A percentile compares a stretch with the other conserved stretches of the same genome.
These are phyloP conservation scores for Zygnema cylindricum DNA, from an alignment of 139 green algal species.

Conservation along the genomic window DNA sequence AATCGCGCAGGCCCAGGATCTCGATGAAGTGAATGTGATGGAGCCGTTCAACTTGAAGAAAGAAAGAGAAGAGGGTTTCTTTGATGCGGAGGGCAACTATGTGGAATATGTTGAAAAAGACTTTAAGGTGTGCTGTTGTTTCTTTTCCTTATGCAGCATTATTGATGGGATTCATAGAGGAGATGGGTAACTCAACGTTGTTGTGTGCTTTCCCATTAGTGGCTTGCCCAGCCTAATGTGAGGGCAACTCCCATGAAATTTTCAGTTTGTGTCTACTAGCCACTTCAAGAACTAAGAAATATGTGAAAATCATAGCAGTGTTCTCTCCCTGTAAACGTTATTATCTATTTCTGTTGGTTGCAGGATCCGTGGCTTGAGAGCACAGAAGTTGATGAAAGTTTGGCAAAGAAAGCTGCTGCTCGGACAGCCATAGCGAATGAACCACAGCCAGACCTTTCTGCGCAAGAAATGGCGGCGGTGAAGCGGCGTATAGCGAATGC, in stretches of 20 bases:
- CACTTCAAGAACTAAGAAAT: too few species aligned
- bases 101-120: slow-evolving; percentile 66
- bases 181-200: too few species aligned
- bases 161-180: too few species aligned
- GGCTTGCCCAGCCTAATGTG: too few species aligned
- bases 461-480: slow-evolving; percentile 35
- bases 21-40: slow-evolving; percentile 72
- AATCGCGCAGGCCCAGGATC: not conserved
- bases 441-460: slow-evolving; percentile 17
- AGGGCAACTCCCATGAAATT: too few species aligned
- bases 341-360: not conserved
- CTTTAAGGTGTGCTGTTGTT: too few species aligned
- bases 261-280: too few species aligned
- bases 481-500: slow-evolving; percentile 51
- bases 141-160: too few species aligned
- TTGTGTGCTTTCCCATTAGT: too few species aligned
- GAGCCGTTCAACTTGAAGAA: slow-evolving; percentile 84
- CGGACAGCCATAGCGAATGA: not conserved
- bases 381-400: slow-evolving; percentile 23
- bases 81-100: slow-evolving; percentile 78
- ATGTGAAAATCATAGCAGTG: too few species aligned
- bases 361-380: slow-evolving; percentile 58
- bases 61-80: slow-evolving; percentile 79
- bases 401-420: slow-evolving; percentile 24
- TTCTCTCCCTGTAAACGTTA: too few species aligned